Base-by-base conservation (phyloP, 148 eudicot species). In the Salicornia ramosissima region DNA sequence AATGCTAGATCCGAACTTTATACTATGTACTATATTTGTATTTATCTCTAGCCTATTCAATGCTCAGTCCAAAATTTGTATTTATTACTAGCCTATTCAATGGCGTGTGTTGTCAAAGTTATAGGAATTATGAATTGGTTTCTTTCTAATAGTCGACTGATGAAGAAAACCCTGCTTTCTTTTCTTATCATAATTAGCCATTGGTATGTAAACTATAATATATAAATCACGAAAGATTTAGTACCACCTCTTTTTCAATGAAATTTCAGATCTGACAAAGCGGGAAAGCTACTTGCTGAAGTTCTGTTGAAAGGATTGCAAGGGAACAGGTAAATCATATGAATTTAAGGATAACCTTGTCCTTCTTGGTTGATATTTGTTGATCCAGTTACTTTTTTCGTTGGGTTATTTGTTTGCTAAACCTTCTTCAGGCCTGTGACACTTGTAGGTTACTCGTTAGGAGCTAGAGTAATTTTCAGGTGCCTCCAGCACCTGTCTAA, bases 201-300 rank as follows among this genome's bases (percentile, higher is more conserved):
- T 30, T 68, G 16, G 0, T 36, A 8, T 36, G 40, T 46, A 46
- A 46, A 46, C 19, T 46, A 2, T 46, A 46, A 1, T 25, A 9
- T 30, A 45, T 29, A 29, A 25, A 58, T 63, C 18, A 55, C 33
- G 22, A 29, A 30, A 11, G 28, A 25, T 28, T 29, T 31, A 10
- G 13, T 74, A 45, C 22, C 19, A 67, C 64, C 34, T 25, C 4
- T 29, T 13, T 64, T 57, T 43, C 64, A 64, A 22, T 39, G 43
- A 29, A 15, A 71, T 72, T 78, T 64, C 40, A 94, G 99, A 82
- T 89, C 99, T 22, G 96, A 94, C 78, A 94, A 94, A 86, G 99
- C 99, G 28, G 99, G 99, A 76, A 88, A 83, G 75, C 77, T 94
- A 61, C 99, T 94, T 62, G 97, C 99, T 54, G 97, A 94, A 78